Conservation (phyloP, 129 eudicot species). For the Helichrysum umbraculigerum region DNA sequence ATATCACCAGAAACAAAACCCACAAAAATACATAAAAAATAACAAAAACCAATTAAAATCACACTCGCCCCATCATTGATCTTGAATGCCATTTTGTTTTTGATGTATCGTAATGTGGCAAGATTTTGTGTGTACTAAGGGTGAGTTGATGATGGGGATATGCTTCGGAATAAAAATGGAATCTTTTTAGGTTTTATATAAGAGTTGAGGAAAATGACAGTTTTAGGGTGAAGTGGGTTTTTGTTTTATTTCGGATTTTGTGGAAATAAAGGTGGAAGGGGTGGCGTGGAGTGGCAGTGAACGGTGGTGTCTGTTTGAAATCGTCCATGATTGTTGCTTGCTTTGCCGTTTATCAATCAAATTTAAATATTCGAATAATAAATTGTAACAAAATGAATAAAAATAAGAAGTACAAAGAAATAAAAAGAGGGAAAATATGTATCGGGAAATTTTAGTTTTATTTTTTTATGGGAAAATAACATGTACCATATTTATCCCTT, state of each 20-base stretch:
- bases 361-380: too few relatives aligned
- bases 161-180: constrained; percentile 33
- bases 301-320: constrained; percentile 14
- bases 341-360: constrained; percentile 9
- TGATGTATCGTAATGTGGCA: background rate
- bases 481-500: too few relatives aligned
- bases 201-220: constrained; percentile 23
- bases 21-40: constrained; percentile 18
- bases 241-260: constrained; percentile 1
- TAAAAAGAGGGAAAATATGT: too few relatives aligned
- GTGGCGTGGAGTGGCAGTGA: constrained; percentile 26
- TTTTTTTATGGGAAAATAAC: too few relatives aligned
- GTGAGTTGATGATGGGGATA: constrained; percentile 19
- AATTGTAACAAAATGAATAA: too few relatives aligned
- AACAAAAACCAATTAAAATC: background rate
- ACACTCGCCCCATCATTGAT: background rate
- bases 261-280: background rate
- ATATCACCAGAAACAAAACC: constrained; percentile 31
- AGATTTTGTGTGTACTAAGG: background rate
- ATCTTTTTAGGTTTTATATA: constrained; percentile 7
- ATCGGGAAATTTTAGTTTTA: too few relatives aligned
- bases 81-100: constrained; percentile 17
- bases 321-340: background rate
- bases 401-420: too few relatives aligned
- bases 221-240: constrained; percentile 9